These are phyloP conservation scores for Kazachstania sp. DNA, from an alignment of 1,139 yeast species.

Conservation along the genomic window DNA sequence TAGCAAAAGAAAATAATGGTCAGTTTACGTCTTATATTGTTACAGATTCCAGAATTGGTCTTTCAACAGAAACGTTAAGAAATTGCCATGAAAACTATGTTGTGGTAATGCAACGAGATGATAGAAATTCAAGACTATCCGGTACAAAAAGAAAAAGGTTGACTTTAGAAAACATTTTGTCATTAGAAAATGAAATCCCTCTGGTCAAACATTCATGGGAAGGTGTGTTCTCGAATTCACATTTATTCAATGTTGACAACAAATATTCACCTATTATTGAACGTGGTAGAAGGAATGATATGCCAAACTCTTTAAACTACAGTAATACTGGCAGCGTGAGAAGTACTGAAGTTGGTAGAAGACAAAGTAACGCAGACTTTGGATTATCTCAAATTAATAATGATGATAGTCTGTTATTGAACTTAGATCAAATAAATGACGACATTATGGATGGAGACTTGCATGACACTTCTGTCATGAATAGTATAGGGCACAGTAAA, in stretches of 20 bases:
- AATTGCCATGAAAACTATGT: conserved; percentile 17
- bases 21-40: neutral
- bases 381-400: conserved; percentile 1
- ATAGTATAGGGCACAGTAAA: neutral
- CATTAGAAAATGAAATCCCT: conserved; percentile 1
- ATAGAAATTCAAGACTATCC: neutral
- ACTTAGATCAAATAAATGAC: conserved; percentile 26
- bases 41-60: conserved; percentile 21
- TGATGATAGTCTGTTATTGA: conserved; percentile 12
- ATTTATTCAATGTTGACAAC: neutral
- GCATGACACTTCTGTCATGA: neutral
- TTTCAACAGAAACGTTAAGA: conserved; percentile 23
- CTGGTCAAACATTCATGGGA: conserved; percentile 13
- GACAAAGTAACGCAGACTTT: conserved; percentile 6
- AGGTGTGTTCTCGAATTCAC: neutral
- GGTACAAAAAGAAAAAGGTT: conserved; percentile 18
- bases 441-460: conserved; percentile 15
- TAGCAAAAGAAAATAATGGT: too few relatives aligned
- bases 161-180: neutral
- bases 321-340: conserved; percentile 21
- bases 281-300: conserved; percentile 18
- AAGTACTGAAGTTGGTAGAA: conserved; percentile 26
- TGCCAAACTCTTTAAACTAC: conserved; percentile 9
- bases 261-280: conserved; percentile 10
- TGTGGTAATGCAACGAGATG: conserved; percentile 14